Conservation (phyloP, 768 basidiomycete genomes). For the Leccinum subgranulosum region DNA sequence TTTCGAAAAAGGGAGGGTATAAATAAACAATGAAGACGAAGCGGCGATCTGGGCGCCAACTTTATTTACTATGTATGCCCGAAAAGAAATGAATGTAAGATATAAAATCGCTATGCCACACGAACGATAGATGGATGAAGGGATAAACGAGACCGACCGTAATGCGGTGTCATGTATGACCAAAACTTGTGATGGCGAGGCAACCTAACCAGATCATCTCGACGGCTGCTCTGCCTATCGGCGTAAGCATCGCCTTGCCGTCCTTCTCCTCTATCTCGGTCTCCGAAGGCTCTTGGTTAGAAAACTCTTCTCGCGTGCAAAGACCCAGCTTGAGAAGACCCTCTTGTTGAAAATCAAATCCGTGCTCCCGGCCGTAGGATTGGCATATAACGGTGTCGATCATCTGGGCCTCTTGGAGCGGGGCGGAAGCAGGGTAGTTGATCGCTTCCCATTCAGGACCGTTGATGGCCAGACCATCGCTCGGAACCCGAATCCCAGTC, state of each 20-base stretch:
- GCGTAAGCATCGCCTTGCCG: constrained; percentile 39
- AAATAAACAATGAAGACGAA: constrained; percentile 3
- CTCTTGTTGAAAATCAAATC: constrained; percentile 78
- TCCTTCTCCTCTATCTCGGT: constrained; percentile 44
- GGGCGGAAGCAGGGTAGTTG: constrained; percentile 27
- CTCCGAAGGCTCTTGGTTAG: constrained; percentile 16
- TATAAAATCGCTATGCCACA: constrained; percentile 12
- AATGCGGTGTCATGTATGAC: constrained; percentile 11
- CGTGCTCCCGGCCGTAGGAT: constrained; percentile 58
- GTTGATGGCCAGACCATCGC: constrained; percentile 63
- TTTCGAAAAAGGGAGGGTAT: neutral
- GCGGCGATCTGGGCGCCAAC: neutral
- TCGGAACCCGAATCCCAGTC: constrained; percentile 71
- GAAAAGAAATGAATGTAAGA: constrained; percentile 1
- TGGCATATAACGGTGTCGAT: constrained; percentile 51
- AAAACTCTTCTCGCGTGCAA: constrained; percentile 35
- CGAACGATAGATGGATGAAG: neutral
- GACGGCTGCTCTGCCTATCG: constrained; percentile 48
- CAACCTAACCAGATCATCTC: constrained; percentile 57
- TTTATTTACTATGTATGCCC: neutral
- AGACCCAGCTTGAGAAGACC: constrained; percentile 76
- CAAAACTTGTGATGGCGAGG: constrained; percentile 47
- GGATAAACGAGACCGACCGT: neutral
- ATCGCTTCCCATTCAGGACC: constrained; percentile 56
- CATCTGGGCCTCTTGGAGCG: constrained; percentile 34